Base-by-base conservation (phyloP, 257 asterid genomes). In the Coffea eugenioides region DNA sequence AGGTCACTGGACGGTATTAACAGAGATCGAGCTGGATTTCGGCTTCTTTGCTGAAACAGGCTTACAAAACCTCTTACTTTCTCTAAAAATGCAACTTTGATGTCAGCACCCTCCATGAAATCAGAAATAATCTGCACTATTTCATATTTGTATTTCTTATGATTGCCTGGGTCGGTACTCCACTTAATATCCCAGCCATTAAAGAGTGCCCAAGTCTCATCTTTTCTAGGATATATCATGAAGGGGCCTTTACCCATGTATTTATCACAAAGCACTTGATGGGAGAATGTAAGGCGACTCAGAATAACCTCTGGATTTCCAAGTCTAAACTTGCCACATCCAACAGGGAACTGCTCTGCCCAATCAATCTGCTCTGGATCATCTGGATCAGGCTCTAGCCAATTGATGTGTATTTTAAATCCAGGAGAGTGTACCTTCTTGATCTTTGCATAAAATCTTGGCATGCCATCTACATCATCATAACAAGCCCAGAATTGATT, bases 401-500 rank as follows among this genome's bases (percentile, higher is more conserved):
- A 94, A 71, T 74, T 80, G 80, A 90, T 77, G 76, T 69, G 81
- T 80, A 94, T 54, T 77, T 80, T 80, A 84, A 90, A 94, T 77
- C 90, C 90, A 59, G 85, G 65, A 43, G 77, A 49, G 73, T 25
- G 21, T 18, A 89, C 90, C 78, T 80, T 86, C 80, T 56, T 88
- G 79, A 94, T 87, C 83, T 80, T 90, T 18, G 97, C 97, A 68
- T 92, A 88, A 79, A 80, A 94, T 84, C 98, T 91, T 41, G 98
- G 98, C 98, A 94, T 89, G 76, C 91, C 86, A 81, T 92, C 93
- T 11, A 49, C 73, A 36, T 85, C 59, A 79, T 88, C 97, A 70
- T 90, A 94, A 78, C 94, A 92, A 84, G 97, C 97, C 98, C 98
- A 94, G 78, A 86, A 76, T 78, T 94, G 98, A 84, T 82, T 86